Conservation (phyloP, 805 yeast species). For the Kodamaea lidongshanica region DNA sequence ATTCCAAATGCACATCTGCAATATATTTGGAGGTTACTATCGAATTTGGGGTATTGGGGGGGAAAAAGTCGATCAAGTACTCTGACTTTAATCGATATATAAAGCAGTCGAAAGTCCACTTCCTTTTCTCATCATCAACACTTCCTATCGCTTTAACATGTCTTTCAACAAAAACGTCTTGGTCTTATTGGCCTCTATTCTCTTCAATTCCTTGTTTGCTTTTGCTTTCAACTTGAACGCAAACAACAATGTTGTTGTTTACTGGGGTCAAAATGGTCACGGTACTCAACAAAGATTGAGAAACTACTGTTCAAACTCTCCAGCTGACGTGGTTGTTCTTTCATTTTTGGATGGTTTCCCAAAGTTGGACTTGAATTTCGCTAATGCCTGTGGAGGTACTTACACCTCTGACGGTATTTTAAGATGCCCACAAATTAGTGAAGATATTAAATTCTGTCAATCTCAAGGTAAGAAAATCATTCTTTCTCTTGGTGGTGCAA, state of each 20-base stretch:
- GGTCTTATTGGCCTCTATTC: too few species aligned
- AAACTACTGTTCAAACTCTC: slow-evolving; percentile 58
- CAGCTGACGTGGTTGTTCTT: slow-evolving; percentile 65
- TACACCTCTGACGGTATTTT: slow-evolving; percentile 3
- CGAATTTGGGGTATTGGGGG: too few species aligned
- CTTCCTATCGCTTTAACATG: too few species aligned
- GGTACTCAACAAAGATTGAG: slow-evolving; percentile 32
- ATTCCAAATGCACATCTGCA: too few species aligned
- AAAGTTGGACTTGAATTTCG: slow-evolving; percentile 17
- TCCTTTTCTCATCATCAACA: too few species aligned
- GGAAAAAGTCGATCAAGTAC: too few species aligned
- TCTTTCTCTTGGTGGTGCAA: slow-evolving; percentile 41
- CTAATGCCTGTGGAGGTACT: slow-evolving; percentile 5
- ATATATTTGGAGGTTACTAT: too few species aligned
- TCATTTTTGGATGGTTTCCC: slow-evolving; percentile 69
- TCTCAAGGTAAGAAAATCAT: slow-evolving; percentile 48
- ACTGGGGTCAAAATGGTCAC: slow-evolving; percentile 85
- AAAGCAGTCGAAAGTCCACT: too few species aligned
- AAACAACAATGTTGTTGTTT: slow-evolving; percentile 60
- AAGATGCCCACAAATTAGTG: slow-evolving; percentile 3
- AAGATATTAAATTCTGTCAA: slow-evolving; percentile 6
- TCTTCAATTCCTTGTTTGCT: too few species aligned
- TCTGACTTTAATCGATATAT: too few species aligned
- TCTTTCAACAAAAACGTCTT: too few species aligned
- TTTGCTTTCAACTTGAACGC: slow-evolving; percentile 31